These are phyloP conservation scores for Emergomyces pasteurianus DNA, from an alignment of 2,329 filamentous ascomycete genomes.

Conservation along the genomic window DNA sequence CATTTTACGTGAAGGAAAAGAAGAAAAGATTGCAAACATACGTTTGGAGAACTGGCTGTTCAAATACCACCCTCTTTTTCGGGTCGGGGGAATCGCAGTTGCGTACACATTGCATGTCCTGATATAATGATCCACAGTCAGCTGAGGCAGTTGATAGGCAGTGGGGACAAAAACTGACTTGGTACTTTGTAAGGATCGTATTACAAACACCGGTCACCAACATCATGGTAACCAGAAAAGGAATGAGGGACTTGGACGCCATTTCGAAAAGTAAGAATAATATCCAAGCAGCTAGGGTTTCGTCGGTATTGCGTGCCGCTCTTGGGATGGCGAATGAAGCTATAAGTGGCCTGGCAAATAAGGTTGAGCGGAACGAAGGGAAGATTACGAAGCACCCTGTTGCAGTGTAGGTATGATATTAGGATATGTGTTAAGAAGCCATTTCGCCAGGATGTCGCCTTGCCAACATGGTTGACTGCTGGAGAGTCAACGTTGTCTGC, in stretches of 20 bases:
- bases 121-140: neutral
- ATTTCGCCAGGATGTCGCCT: neutral
- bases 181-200: slow-evolving; percentile 91
- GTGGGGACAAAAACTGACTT: slow-evolving; percentile 44
- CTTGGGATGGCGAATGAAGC: neutral
- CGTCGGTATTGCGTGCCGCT: neutral
- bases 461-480: neutral
- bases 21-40: slow-evolving; percentile 21
- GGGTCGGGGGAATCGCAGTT: slow-evolving; percentile 66
- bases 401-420: neutral
- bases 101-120: slow-evolving; percentile 92
- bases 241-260: slow-evolving; percentile 60
- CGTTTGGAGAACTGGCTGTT: slow-evolving; percentile 93
- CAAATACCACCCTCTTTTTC: slow-evolving; percentile 60
- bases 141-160: neutral
- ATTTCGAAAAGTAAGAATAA: slow-evolving; percentile 37
- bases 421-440: neutral
- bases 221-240: slow-evolving; percentile 91
- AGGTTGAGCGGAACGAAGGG: neutral
- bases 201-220: slow-evolving; percentile 92
- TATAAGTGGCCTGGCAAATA: neutral
- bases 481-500: neutral
- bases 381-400: neutral
- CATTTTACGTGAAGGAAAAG: neutral
- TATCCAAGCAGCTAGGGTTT: neutral